phyloP scores from a whole-genome alignment of 2,329 filamentous ascomycete genomes.

The Daldinia eschscholtzii region DNA sequence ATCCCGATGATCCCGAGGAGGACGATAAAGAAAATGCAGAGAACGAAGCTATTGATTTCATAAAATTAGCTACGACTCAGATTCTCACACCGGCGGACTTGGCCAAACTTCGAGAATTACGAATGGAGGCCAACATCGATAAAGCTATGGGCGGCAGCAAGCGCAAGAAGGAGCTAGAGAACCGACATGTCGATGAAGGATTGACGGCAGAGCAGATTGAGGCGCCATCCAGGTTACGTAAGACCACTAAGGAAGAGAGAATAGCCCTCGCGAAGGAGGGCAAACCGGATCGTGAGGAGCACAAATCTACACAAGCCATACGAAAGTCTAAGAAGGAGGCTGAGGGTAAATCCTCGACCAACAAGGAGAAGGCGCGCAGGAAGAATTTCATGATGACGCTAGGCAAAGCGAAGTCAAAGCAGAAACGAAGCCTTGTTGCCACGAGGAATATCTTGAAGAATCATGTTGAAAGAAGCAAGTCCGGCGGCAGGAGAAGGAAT shows the following conservation, averaged over 20 bases:
- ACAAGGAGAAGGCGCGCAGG: constrained; percentile 94
- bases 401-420: constrained; percentile 94
- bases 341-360: constrained; percentile 95
- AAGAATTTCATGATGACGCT: constrained; percentile 99
- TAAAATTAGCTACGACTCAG: constrained; percentile 88
- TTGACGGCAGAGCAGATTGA: constrained; percentile 94
- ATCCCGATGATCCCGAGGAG: constrained; percentile 53
- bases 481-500: constrained; percentile 85
- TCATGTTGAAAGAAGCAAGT: constrained; percentile 86
- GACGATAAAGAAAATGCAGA: constrained; percentile 60
- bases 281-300: constrained; percentile 80
- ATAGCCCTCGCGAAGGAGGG: constrained; percentile 86
- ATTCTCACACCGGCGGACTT: constrained; percentile 96
- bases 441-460: constrained; percentile 83
- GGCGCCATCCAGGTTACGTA: constrained; percentile 83
- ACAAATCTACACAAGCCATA: constrained; percentile 87
- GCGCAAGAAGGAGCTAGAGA: constrained; percentile 62
- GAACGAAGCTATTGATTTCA: constrained; percentile 63
- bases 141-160: constrained; percentile 67
- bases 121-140: constrained; percentile 77
- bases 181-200: constrained; percentile 84
- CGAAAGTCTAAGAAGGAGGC: constrained; percentile 88
- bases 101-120: constrained; percentile 92
- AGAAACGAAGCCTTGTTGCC: constrained; percentile 92
- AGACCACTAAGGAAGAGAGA: constrained; percentile 90